Evolutionary conservation across 208 protist species (phyloP), one percentile per base, ranked within the genome.

Genomic region (Tetramitus jugosus): DNA sequence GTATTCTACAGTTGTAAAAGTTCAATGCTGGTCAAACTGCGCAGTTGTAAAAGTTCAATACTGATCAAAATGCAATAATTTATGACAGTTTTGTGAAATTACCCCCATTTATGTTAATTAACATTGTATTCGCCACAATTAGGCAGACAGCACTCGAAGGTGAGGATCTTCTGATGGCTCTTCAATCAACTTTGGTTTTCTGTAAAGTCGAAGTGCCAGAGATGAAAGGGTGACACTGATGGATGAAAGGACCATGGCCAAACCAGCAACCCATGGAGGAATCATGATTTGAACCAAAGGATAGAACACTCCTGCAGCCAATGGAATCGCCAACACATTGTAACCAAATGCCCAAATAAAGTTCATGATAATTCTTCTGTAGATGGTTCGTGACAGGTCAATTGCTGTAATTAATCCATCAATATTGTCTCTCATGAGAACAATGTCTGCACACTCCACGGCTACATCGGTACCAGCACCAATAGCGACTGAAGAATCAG

Each of bases 401-500:
- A 94, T 64, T 17, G 87, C 85, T 0, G 74, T 85, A 20, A 92
- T 62, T 3, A 94, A 86, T 76, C 40, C 69, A 31, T 26, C 26
- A 0, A 85, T 42, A 46, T 76, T 29, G 13, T 68, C 40, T 60
- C 85, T 85, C 29, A 93, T 79, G 92, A 98, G 82, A 7, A 98
- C 82, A 75, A 98, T 97, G 82, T 97, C 94, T 0, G 90, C 91
- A 3, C 94, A 91, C 1, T 93, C 87, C 78, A 95, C 96, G 14
- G 96, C 93, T 10, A 96, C 92, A 64, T 95, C 90, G 79, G 88
- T 94, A 39, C 92, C 92, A 67, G 82, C 88, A 62, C 93, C 87
- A 49, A 98, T 93, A 65, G 95, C 94, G 86, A 98, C 93, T 65
- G 94, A 94, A 74, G 98, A 91, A 87, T 98, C 87, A n/a, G 95